Evolutionary conservation across 2,329 filamentous ascomycete genomes (phyloP).

Genomic region (Fusarium chlamydosporum): DNA sequence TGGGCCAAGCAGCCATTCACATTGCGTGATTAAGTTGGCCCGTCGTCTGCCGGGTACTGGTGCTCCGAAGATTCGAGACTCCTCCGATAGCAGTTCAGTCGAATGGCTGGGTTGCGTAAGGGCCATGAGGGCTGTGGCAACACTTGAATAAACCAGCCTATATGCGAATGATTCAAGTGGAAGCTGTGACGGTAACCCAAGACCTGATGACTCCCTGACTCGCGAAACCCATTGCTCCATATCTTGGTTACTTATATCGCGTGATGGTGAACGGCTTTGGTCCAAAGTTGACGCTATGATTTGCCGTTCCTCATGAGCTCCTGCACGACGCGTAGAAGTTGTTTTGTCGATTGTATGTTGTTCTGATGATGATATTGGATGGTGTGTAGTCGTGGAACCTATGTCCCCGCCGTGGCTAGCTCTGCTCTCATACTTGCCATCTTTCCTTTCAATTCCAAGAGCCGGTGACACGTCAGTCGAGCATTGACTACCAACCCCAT

Average conservation of each 20-base stretch:
- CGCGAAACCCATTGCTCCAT: not conserved
- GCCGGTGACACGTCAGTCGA: not conserved
- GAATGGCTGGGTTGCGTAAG: not conserved
- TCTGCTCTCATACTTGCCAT: not conserved
- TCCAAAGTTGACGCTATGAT: not conserved
- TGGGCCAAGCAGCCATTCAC: constrained; percentile 1
- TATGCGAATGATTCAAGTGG: not conserved
- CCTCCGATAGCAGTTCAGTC: not conserved
- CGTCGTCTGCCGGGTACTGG: not conserved
- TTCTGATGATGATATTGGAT: not conserved
- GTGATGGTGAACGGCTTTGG: not conserved
- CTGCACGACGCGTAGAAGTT: not conserved
- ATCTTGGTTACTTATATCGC: not conserved
- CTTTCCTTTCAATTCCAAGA: not conserved
- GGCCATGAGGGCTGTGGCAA: not conserved
- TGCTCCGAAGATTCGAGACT: constrained; percentile 3
- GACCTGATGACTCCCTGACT: not conserved
- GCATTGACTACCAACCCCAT: not conserved
- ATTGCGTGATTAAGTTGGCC: not conserved
- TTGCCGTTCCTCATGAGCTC: not conserved
- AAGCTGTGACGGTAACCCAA: not conserved
- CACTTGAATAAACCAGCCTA: not conserved
- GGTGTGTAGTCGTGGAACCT: not conserved
- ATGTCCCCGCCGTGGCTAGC: not conserved
- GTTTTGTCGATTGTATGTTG: not conserved